Evolutionary conservation across 2,329 filamentous ascomycete genomes (phyloP), one percentile per base, ranked within the genome.

Genomic region (Septoria linicola): DNA sequence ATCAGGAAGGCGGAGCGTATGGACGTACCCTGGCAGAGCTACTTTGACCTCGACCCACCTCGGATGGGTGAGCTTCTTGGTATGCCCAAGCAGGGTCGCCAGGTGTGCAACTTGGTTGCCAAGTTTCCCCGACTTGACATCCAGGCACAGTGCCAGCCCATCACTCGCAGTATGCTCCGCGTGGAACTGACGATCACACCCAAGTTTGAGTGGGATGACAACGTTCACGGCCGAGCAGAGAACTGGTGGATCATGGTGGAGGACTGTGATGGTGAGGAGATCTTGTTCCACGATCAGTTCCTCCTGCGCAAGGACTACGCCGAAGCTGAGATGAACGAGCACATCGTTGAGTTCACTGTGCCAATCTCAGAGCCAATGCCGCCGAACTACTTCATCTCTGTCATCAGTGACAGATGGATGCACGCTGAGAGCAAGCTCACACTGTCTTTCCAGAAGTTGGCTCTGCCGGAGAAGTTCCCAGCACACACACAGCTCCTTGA

Each of bases 181-280:
- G 81, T 97, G 34, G 92, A 96, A 68, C 76, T 99, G 36, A 89
- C 87, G 11, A 91, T 99, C 57, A 90, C 88, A 1, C 93, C 93
- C 1, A 95, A 91, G 64, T 99, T 99, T 63, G 85, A 90, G 55
- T 99, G 93, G 93, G 92, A 99, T 60, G 89, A 93, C 57, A 78
- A 83, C 20, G 70, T 99, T 3, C 93, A 99, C 67, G 93, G 93
- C 2, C 79, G 80, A 25, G 88, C 91, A 0, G 91, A 99, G 72
- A 89, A 83, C 60, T 99, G 96, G 73, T 99, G 93, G 93, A 91
- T 99, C 56, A 73, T 99, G 50, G 91, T 96, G 3, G 95, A 99
- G 70, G 95, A 99, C 64, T 96, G 91, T 63, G 93, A 99, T 66
- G 93, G 93, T 20, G 93, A 99, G 68, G 89, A 96, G 51, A 90